Evolutionary conservation across 306 rosid genomes (phyloP).

Genomic region (Sicyos baderoa): DNA sequence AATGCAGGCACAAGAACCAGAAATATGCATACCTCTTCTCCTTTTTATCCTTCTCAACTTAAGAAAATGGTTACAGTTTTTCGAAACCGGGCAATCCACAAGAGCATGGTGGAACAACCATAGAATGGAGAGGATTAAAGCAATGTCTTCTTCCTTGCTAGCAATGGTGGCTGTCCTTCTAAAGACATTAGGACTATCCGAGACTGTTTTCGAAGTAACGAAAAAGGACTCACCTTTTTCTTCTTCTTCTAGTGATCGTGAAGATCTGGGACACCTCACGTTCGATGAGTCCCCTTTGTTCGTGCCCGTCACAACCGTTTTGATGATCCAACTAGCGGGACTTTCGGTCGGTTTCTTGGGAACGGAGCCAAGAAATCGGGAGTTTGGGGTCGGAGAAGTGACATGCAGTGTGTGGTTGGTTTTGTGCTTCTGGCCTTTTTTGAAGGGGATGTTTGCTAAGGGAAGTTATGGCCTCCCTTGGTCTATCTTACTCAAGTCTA

Average conservation of each 20-base stretch:
- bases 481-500: constrained; percentile 37
- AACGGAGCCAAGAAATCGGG: constrained; percentile 1
- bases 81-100: constrained; percentile 31
- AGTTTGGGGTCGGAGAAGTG: constrained; percentile 25
- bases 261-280: constrained; percentile 31
- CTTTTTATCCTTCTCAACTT: constrained; percentile 22
- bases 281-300: constrained; percentile 48
- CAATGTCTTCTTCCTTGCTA: constrained; percentile 33
- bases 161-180: constrained; percentile 32
- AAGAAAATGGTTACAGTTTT: constrained; percentile 27
- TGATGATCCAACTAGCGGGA: constrained; percentile 40
- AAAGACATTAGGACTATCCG: constrained; percentile 35
- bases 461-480: constrained; percentile 54
- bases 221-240: constrained; percentile 32
- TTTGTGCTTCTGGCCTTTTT: constrained; percentile 41
- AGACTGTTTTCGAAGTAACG: constrained; percentile 46
- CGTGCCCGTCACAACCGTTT: constrained; percentile 48
- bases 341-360: constrained; percentile 27
- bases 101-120: constrained; percentile 73
- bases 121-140: constrained; percentile 39
- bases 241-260: constrained; percentile 9
- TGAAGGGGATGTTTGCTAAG: constrained; percentile 47
- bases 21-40: constrained; percentile 25
- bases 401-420: constrained; percentile 34
- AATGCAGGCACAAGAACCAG: constrained; percentile 33